phyloP scores from a whole-genome alignment of 805 yeast genomes.

The Zygoascus bituminiphila region DNA sequence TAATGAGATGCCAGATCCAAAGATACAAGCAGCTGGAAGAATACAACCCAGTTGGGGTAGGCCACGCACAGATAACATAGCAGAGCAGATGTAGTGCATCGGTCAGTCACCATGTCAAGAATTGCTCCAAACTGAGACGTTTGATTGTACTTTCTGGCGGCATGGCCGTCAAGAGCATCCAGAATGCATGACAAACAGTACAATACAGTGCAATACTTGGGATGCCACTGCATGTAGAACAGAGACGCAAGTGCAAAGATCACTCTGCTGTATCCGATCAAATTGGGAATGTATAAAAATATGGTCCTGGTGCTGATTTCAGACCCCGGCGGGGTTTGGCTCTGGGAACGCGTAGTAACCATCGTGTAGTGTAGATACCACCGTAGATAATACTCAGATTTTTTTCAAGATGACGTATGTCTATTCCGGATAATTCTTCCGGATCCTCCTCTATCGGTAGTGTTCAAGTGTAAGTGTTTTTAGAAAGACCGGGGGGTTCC shows the following conservation, averaged over 20 bases:
- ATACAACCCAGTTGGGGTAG: conserved; percentile 59
- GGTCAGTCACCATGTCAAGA: conserved; percentile 96
- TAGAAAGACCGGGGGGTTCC: too few species aligned
- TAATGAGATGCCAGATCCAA: conserved; percentile 84
- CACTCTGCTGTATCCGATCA: conserved; percentile 84
- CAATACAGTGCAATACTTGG: conserved; percentile 62
- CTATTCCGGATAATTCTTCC: too few species aligned
- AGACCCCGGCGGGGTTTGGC: too few species aligned
- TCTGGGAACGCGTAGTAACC: too few species aligned
- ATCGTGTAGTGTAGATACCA: too few species aligned
- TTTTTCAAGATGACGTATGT: too few species aligned
- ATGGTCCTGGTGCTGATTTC: conserved; percentile 43
- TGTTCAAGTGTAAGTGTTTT: too few species aligned
- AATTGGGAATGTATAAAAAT: conserved; percentile 77
- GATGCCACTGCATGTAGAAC: conserved; percentile 75
- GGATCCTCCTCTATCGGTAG: too few species aligned
- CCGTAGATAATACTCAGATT: too few species aligned
- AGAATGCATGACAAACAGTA: conserved; percentile 84
- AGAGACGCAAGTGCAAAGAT: conserved; percentile 74
- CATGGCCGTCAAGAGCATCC: conserved; percentile 94
- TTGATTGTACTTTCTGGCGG: conserved; percentile 84
- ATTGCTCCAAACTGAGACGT: conserved; percentile 93
- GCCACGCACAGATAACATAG: conserved; percentile 76
- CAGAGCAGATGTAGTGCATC: conserved; percentile 93
- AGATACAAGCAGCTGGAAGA: conserved; percentile 79